Conservation (phyloP, 805 yeast species). For the Suhomyces vadensis region DNA sequence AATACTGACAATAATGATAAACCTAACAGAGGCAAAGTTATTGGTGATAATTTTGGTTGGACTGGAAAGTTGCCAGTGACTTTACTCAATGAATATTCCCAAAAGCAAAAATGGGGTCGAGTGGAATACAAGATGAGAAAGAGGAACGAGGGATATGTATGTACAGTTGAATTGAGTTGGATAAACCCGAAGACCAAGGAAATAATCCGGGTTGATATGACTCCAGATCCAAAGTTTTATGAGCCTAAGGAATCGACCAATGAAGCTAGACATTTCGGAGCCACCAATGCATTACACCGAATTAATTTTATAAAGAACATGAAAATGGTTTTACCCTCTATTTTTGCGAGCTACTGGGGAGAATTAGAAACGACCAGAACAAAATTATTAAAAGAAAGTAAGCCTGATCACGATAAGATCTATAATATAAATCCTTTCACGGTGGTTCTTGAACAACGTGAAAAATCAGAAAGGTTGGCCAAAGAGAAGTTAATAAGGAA, state of each 20-base stretch:
- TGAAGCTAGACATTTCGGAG: conserved; percentile 88
- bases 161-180: conserved; percentile 64
- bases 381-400: conserved; percentile 45
- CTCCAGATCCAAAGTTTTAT: conserved; percentile 51
- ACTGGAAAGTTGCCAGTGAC: conserved; percentile 93
- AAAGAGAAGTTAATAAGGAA: conserved; percentile 49
- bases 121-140: conserved; percentile 73
- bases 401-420: conserved; percentile 47
- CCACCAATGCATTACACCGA: conserved; percentile 82
- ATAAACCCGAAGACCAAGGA: conserved; percentile 82
- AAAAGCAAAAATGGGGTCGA: conserved; percentile 85
- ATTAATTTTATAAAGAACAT: conserved; percentile 78
- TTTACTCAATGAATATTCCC: conserved; percentile 81
- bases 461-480: conserved; percentile 39
- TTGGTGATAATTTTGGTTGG: conserved; percentile 74
- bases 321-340: conserved; percentile 83
- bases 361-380: conserved; percentile 64
- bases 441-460: conserved; percentile 59
- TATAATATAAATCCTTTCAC: conserved; percentile 79
- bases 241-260: conserved; percentile 75
- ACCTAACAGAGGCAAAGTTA: conserved; percentile 42
- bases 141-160: conserved; percentile 54
- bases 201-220: conserved; percentile 54
- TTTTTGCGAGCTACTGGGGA: conserved; percentile 78
- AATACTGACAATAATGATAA: conserved; percentile 16